These are phyloP conservation scores for Hysterium pulicare DNA, from an alignment of 2,329 filamentous ascomycete species.

Conservation along the genomic window DNA sequence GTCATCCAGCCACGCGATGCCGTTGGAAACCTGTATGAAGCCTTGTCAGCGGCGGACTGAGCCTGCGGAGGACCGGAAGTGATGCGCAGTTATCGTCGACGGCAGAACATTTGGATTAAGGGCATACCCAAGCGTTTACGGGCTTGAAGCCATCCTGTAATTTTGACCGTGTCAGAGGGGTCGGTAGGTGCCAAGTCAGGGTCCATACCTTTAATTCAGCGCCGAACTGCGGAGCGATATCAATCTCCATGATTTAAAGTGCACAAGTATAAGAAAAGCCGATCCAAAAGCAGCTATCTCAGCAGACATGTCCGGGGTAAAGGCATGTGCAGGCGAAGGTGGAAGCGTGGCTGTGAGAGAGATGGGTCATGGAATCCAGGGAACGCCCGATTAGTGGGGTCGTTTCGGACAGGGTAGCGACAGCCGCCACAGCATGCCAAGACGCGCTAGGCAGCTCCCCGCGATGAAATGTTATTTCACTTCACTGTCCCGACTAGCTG, in stretches of 20 bases:
- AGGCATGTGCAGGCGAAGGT: conserved; percentile 5
- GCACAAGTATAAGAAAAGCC: conserved; percentile 12
- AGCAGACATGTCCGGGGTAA: conserved; percentile 22
- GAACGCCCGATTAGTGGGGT: too few species aligned
- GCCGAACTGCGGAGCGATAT: conserved; percentile 82
- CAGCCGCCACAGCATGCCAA: background rate
- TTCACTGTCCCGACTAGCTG: background rate
- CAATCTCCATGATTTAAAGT: conserved; percentile 66
- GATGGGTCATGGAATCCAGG: too few species aligned
- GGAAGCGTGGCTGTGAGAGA: too few species aligned
- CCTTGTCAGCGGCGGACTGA: conserved; percentile 26
- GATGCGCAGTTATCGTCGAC: conserved; percentile 8
- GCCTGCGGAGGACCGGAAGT: too few species aligned
- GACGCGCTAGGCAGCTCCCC: background rate
- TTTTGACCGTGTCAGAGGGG: conserved; percentile 23
- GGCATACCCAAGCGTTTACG: conserved; percentile 77
- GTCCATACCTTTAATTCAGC: conserved; percentile 80
- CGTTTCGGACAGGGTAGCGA: background rate
- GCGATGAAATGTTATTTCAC: background rate
- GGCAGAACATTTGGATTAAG: too few species aligned
- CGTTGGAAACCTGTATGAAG: conserved; percentile 62
- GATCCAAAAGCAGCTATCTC: conserved; percentile 19
- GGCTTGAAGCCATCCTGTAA: conserved; percentile 90
- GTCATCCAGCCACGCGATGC: conserved; percentile 93
- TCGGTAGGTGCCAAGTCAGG: conserved; percentile 12